These are phyloP conservation scores for Clonostachys byssicola DNA, from an alignment of 2,329 filamentous ascomycete genomes.

Conservation along the genomic window DNA sequence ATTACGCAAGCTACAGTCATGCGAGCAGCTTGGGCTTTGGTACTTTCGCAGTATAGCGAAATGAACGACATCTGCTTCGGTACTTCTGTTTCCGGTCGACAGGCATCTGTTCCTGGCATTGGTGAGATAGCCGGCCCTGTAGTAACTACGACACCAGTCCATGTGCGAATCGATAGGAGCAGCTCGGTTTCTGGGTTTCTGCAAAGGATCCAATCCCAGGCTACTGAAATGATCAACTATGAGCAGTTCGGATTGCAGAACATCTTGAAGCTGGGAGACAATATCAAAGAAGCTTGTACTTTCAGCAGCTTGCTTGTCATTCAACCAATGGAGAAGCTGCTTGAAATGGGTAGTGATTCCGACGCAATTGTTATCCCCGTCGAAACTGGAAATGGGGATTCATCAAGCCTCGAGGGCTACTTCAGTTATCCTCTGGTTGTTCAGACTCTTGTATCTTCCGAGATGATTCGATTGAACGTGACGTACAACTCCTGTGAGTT, in stretches of 20 bases:
- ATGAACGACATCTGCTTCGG: not conserved
- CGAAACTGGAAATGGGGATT: not conserved
- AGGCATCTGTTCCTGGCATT: slow-evolving; percentile 8
- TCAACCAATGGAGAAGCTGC: not conserved
- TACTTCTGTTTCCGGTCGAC: not conserved
- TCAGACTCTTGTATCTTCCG: not conserved
- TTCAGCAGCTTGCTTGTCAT: slow-evolving; percentile 1
- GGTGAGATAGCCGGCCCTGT: slow-evolving; percentile 11
- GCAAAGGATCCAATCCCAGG: slow-evolving; percentile 7
- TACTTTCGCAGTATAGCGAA: not conserved
- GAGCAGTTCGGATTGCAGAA: slow-evolving; percentile 12
- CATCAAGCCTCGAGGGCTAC: slow-evolving; percentile 20
- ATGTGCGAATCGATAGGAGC: slow-evolving; percentile 2
- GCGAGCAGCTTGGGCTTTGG: not conserved
- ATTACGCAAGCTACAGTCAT: not conserved
- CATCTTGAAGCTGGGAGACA: slow-evolving; percentile 10
- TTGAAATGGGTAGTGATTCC: not conserved
- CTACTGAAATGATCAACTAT: slow-evolving; percentile 6
- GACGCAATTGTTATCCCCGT: not conserved
- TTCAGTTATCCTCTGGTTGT: slow-evolving; percentile 1
- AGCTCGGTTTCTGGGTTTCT: slow-evolving; percentile 7
- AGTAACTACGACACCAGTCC: slow-evolving; percentile 11
- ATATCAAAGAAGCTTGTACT: not conserved
- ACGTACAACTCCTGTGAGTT: slow-evolving; percentile 1
- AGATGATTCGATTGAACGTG: not conserved